Evolutionary conservation across 495 filamentous ascomycete genomes (phyloP).

Genomic region (Staphylotrichum longicolle): DNA sequence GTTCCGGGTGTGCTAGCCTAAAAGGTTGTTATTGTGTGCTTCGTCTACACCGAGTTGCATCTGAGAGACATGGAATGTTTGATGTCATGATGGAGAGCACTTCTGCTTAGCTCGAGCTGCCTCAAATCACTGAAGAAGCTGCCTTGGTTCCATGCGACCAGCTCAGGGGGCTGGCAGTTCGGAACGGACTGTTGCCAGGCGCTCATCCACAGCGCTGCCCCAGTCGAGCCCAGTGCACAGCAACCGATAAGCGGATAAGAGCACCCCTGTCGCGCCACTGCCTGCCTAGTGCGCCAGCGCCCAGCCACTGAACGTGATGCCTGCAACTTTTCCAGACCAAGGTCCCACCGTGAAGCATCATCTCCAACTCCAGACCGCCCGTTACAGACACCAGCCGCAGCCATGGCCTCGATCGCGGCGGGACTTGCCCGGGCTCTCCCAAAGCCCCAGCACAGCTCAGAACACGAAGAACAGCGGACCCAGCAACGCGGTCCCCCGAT

Average conservation of each 20-base stretch:
- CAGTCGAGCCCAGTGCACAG: too few species aligned
- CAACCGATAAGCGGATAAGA: conserved; percentile 17
- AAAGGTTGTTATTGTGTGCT: too few species aligned
- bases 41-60: too few species aligned
- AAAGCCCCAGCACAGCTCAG: conserved; percentile 82
- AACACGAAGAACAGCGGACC: conserved; percentile 76
- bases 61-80: too few species aligned
- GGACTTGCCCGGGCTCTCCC: conserved; percentile 81
- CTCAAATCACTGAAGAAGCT: too few species aligned
- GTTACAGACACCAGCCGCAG: conserved; percentile 1
- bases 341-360: conserved; percentile 23
- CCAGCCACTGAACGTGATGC: conserved; percentile 26
- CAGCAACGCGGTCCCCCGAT: conserved; percentile 77
- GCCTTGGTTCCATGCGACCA: too few species aligned
- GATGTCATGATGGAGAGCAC: too few species aligned
- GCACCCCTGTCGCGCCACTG: conserved; percentile 8
- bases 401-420: conserved; percentile 68
- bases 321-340: conserved; percentile 30
- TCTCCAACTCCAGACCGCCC: conserved; percentile 9
- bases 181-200: too few species aligned
- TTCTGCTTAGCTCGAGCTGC: too few species aligned
- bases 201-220: too few species aligned
- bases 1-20: conserved; percentile 13
- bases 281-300: background rate
- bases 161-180: too few species aligned